Evolutionary conservation across 1,139 yeast species (phyloP).

Genomic region (Lodderomyces pseudojiufengensis): DNA sequence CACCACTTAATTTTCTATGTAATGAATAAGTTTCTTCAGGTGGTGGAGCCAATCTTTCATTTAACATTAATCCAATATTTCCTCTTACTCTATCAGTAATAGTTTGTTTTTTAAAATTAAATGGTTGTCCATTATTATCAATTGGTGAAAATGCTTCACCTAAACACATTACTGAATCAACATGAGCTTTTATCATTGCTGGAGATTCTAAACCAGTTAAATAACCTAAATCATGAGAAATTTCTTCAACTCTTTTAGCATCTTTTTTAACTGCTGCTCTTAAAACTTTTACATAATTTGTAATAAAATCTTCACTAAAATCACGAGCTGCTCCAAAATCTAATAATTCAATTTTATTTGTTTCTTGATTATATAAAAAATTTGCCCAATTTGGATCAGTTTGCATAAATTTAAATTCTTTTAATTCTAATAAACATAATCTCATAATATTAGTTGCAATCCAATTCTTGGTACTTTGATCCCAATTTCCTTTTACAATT

Average conservation of each 20-base stretch:
- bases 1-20: slow-evolving; percentile 93
- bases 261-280: slow-evolving; percentile 76
- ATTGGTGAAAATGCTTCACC: slow-evolving; percentile 85
- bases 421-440: slow-evolving; percentile 80
- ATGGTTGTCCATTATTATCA: slow-evolving; percentile 46
- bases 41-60: slow-evolving; percentile 92
- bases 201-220: slow-evolving; percentile 87
- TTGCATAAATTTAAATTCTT: slow-evolving; percentile 87
- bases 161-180: slow-evolving; percentile 82
- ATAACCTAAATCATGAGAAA: slow-evolving; percentile 76
- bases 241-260: slow-evolving; percentile 57
- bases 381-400: slow-evolving; percentile 99
- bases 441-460: slow-evolving; percentile 86
- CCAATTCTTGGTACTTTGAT: slow-evolving; percentile 71
- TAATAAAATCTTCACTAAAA: slow-evolving; percentile 60
- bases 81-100: slow-evolving; percentile 89
- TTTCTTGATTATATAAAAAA: slow-evolving; percentile 70
- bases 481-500: slow-evolving; percentile 73
- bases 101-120: slow-evolving; percentile 79
- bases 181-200: slow-evolving; percentile 87
- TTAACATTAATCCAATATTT: slow-evolving; percentile 82
- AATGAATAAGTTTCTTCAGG: slow-evolving; percentile 97
- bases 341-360: slow-evolving; percentile 71
- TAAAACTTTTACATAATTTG: slow-evolving; percentile 65
- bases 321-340: slow-evolving; percentile 96